Evolutionary conservation across 371 early-diverging fungal species (phyloP), one percentile per base, ranked within the genome.

Genomic region (Apophysomyces trapeziformis): DNA sequence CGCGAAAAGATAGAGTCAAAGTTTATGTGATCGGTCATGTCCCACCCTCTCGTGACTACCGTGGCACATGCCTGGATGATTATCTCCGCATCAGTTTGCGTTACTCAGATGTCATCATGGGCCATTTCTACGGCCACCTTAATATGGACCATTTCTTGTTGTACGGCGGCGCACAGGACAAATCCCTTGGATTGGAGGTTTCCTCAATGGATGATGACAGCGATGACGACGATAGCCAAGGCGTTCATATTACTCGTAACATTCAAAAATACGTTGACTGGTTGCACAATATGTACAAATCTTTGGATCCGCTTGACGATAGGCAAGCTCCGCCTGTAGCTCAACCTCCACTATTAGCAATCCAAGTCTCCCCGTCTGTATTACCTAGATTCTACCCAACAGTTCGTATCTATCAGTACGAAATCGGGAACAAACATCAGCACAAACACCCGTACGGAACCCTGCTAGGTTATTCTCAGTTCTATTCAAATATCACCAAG

Each of bases 61-160:
- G 82, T 7, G 67, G 65, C 47, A 73, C 84, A 6, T 94, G 95
- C 66, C 82, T 86, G 63, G 69, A 69, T 9, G 78, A 73, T 11
- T 94, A 91, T 66, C 70, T 85, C 21, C 76, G 77, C 50, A 78
- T 92, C 39, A 78, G 91, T 13, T 72, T 85, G 4, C 69, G 74
- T 43, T 86, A 80, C 73, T 71, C 83, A 68, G 87, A 92, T 61
- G 76, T 85, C 1, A 87, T 94, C 56, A 74, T 84, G 35, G 90
- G 91, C 16, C 92, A 92, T 74, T 78, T 92, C 61, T 92, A 80
- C 70, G 95, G 93, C 4, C 95, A 94, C 77, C 84, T 89, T 68
- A 94, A 94, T 75, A 88, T 89, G 77, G 95, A 94, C 67, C 87
- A 90, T 61, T 90, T 92, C 64, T 71, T 86, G 21, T 79, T 90